Conservation (phyloP, 2,329 filamentous ascomycete genomes). For the Pseudogymnoascus sp. region DNA sequence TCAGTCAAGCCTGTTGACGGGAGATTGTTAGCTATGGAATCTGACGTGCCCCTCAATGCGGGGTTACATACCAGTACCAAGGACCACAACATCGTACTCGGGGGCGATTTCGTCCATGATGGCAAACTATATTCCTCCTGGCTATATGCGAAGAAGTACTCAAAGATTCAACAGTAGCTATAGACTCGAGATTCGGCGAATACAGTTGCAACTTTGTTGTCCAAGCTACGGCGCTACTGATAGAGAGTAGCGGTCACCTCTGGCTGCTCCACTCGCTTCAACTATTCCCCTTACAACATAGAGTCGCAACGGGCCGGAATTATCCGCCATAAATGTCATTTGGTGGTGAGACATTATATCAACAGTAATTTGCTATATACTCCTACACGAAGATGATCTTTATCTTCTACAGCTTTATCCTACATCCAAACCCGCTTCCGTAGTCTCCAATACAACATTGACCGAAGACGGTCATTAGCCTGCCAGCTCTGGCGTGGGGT, state of each 20-base stretch:
- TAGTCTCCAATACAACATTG: slow-evolving; percentile 9
- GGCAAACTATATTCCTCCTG: not conserved
- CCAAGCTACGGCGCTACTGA: slow-evolving; percentile 6
- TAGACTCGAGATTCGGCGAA: slow-evolving; percentile 3
- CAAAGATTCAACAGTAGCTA: not conserved
- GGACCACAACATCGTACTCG: slow-evolving; percentile 97
- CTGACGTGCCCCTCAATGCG: slow-evolving; percentile 24
- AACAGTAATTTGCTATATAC: slow-evolving; percentile 7
- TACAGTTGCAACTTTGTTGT: slow-evolving; percentile 2
- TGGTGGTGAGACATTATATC: slow-evolving; percentile 4
- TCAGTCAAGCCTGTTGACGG: slow-evolving; percentile 74
- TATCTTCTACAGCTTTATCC: slow-evolving; percentile 10
- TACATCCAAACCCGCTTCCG: slow-evolving; percentile 5
- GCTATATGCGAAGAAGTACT: not conserved
- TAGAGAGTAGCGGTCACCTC: slow-evolving; percentile 12
- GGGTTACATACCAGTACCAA: slow-evolving; percentile 77
- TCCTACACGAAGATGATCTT: slow-evolving; percentile 8
- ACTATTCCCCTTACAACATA: slow-evolving; percentile 9
- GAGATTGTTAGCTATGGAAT: slow-evolving; percentile 24
- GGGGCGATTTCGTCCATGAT: slow-evolving; percentile 96
- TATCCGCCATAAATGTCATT: slow-evolving; percentile 2
- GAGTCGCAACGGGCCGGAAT: slow-evolving; percentile 8
- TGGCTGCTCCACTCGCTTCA: slow-evolving; percentile 11
- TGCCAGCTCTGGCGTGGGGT: not conserved
- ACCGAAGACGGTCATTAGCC: not conserved